Percentiles rank a stretch among this genome's conserved stretches.
Evolutionary conservation across 495 filamentous ascomycete genomes (phyloP).

Genomic region (Penicillium daleae): DNA sequence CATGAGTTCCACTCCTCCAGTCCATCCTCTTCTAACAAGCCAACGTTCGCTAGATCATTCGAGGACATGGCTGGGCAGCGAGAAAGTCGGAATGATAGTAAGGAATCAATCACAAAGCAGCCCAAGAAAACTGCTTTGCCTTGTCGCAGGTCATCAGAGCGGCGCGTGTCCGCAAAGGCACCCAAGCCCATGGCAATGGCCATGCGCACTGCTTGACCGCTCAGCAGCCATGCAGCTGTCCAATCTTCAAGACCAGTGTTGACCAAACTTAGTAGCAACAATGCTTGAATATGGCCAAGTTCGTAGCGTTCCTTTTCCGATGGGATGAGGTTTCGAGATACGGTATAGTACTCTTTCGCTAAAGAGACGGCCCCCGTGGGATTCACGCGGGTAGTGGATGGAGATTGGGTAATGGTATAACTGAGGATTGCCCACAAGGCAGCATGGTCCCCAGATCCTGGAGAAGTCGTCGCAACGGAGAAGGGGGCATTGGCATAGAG

Average conservation of each 20-base stretch:
- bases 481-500: constrained; percentile 53
- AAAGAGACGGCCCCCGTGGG: constrained; percentile 25
- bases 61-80: constrained; percentile 56
- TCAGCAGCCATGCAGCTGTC: constrained; percentile 61
- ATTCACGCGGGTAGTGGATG: constrained; percentile 28
- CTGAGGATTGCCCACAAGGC: constrained; percentile 67
- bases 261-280: constrained; percentile 63
- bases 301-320: constrained; percentile 59
- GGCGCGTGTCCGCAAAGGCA: constrained; percentile 31
- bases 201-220: constrained; percentile 64
- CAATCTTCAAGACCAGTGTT: constrained; percentile 60
- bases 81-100: constrained; percentile 60
- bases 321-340: constrained; percentile 63
- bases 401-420: constrained; percentile 54
- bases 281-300: constrained; percentile 65
- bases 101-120: constrained; percentile 68
- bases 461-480: constrained; percentile 41
- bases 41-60: constrained; percentile 48
- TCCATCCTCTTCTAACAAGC: constrained; percentile 62
- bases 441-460: constrained; percentile 61
- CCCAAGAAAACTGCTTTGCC: constrained; percentile 59
- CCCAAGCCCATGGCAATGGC: constrained; percentile 54
- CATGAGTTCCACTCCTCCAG: constrained; percentile 76
- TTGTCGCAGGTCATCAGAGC: constrained; percentile 46
- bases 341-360: constrained; percentile 55